A percentile compares a stretch with the other conserved stretches of the same genome.
Conservation (phyloP, 225 moss, liverwort and hornwort genomes). For the Pseudisothecium myosuroides region DNA sequence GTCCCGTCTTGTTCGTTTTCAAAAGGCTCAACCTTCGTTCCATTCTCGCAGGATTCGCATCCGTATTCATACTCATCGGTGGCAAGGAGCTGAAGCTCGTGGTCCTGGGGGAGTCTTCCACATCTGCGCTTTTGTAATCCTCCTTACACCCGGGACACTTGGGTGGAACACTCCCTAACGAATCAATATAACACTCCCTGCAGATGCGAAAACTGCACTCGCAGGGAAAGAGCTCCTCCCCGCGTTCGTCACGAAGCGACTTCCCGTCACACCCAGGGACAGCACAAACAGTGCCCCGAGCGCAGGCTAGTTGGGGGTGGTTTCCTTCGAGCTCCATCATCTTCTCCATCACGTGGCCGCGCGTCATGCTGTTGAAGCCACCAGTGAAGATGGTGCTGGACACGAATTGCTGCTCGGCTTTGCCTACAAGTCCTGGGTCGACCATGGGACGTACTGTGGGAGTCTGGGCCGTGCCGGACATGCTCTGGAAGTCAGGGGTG, state of each 20-base stretch:
- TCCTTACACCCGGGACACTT: conserved; percentile 88
- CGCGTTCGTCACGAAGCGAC: conserved; percentile 71
- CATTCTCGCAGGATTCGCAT: conserved; percentile 36
- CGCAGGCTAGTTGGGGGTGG: conserved; percentile 68
- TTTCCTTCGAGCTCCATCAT: conserved; percentile 56
- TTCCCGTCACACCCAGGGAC: conserved; percentile 67
- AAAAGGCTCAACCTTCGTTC: conserved; percentile 62
- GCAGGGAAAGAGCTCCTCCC: conserved; percentile 68
- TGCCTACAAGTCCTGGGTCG: conserved; percentile 44
- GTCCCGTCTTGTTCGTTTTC: conserved; percentile 47
- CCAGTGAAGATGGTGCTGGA: conserved; percentile 93
- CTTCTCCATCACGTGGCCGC: conserved; percentile 93
- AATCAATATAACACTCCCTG: conserved; percentile 79
- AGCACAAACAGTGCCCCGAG: conserved; percentile 35
- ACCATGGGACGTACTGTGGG: conserved; percentile 18
- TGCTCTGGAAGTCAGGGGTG: conserved; percentile 72
- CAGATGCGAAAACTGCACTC: conserved; percentile 71
- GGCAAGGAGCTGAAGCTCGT: conserved; percentile 47
- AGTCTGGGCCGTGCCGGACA: conserved; percentile 19
- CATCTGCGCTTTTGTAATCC: conserved; percentile 39
- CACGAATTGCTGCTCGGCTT: conserved; percentile 83
- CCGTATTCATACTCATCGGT: conserved; percentile 5
- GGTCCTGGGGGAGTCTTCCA: conserved; percentile 7
- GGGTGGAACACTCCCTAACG: conserved; percentile 13
- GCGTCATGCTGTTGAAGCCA: conserved; percentile 67